Base-by-base conservation (phyloP, 371 early-diverging fungal species). In the Actinomortierella wolfii region DNA sequence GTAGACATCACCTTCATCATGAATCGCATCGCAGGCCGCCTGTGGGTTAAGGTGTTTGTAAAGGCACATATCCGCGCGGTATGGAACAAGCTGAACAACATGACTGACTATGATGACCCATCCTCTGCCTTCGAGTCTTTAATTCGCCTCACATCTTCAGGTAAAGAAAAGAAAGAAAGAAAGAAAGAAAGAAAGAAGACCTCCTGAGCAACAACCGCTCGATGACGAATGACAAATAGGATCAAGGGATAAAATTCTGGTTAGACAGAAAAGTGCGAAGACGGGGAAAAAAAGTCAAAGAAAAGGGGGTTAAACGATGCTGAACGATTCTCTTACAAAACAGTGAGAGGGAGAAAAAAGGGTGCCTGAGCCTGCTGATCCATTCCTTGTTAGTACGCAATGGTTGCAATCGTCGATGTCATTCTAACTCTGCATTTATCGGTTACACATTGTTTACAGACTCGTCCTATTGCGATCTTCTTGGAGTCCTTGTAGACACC, bases 11-110 rank as follows among this genome's bases (percentile, higher is more conserved):
- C n/a, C n/a, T n/a, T n/a, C n/a, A n/a, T n/a, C 39, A 68, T 68
- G 68, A 68, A 60, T 53, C 59, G 54, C 42, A 70, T 70, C 65
- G 71, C 71, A 41, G 47, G 65, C 34, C 39, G 65, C 40, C 59
- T 70, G 18, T 48, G 64, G 58, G 71, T 64, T 24, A 53, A 65
- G 46, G 71, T 70, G 44, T 70, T 70, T 64, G 71, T 70, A 48
- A 70, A 70, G 59, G 71, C 61, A 50, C 71, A 70, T 25, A 70
- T 70, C 56, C 65, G 71, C 13, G 60, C 71, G n/a, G 71, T 65
- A 21, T 70, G 71, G 71, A 70, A 64, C 65, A 70, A 70, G 39
- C 71, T 70, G 18, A 61, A 71, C 46, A 65, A 65, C 46, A 71
- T 65, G 59, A 71, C 66, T 15, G 73, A 71, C 17, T 66, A 71